phyloP scores from a whole-genome alignment of 2,329 filamentous ascomycete species.

The Monilinia fructigena region DNA sequence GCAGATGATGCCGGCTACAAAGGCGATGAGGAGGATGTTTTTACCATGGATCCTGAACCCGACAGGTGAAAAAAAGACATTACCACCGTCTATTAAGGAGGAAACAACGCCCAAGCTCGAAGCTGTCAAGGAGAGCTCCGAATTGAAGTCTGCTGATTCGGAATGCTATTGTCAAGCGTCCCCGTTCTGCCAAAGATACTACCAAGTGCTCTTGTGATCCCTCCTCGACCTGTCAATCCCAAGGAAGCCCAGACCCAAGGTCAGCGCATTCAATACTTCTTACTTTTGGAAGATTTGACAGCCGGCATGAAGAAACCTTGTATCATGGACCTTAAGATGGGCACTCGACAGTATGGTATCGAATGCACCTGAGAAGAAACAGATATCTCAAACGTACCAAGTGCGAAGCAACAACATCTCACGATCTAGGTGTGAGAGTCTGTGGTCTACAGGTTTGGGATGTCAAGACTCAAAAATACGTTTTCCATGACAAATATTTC shows the following conservation, averaged over 20 bases:
- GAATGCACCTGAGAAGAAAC: conserved; percentile 93
- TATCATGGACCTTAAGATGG: conserved; percentile 98
- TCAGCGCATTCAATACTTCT: conserved; percentile 82
- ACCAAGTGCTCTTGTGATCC: conserved; percentile 16
- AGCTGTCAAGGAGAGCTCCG: background rate
- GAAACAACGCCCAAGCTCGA: background rate
- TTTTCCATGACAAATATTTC: conserved; percentile 99
- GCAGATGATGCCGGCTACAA: conserved; percentile 81
- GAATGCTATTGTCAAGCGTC: background rate
- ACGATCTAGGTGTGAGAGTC: conserved; percentile 85
- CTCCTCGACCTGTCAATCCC: conserved; percentile 65
- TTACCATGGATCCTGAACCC: conserved; percentile 59
- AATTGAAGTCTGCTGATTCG: background rate
- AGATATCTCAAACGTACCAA: conserved; percentile 92
- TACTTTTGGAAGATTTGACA: conserved; percentile 90
- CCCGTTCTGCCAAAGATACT: background rate
- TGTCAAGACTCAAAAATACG: conserved; percentile 73
- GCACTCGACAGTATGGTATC: conserved; percentile 92
- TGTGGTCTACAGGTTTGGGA: conserved; percentile 98
- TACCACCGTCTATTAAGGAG: background rate
- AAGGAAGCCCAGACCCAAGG: conserved; percentile 69
- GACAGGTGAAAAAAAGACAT: conserved; percentile 14
- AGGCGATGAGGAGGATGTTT: conserved; percentile 70
- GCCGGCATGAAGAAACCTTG: conserved; percentile 95
- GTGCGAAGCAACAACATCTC: conserved; percentile 87